These are phyloP conservation scores for Penicillium canariense DNA, from an alignment of 495 filamentous ascomycete species.

Conservation along the genomic window DNA sequence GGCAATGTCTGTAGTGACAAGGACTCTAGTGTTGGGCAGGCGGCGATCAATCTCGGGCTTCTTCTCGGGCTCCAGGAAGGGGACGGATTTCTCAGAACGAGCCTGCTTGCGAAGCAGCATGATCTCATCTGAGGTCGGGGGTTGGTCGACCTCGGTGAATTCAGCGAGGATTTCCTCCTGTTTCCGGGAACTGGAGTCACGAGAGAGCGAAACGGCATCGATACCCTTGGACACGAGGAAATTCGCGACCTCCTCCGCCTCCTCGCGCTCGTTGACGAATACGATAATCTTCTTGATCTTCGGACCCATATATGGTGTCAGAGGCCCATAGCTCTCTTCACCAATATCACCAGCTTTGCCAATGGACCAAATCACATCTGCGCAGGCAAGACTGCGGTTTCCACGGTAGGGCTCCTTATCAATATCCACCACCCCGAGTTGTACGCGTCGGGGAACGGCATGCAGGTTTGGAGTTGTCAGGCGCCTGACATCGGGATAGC, in stretches of 20 bases:
- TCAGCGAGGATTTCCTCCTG: slow-evolving; percentile 70
- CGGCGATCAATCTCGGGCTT: slow-evolving; percentile 23
- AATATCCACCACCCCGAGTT: slow-evolving; percentile 89
- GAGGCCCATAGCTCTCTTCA: slow-evolving; percentile 30
- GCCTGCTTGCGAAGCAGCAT: slow-evolving; percentile 32
- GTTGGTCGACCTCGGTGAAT: slow-evolving; percentile 63
- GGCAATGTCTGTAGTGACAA: slow-evolving; percentile 90
- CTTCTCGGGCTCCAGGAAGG: slow-evolving; percentile 30
- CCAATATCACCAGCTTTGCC: slow-evolving; percentile 64
- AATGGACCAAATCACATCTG: slow-evolving; percentile 90
- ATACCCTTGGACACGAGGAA: slow-evolving; percentile 84
- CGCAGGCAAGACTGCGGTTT: slow-evolving; percentile 87
- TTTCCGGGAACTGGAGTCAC: slow-evolving; percentile 72
- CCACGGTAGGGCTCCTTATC: slow-evolving; percentile 85
- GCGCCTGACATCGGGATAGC: slow-evolving; percentile 77
- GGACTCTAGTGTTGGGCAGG: slow-evolving; percentile 74
- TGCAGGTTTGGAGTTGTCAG: slow-evolving; percentile 94
- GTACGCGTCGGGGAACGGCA: slow-evolving; percentile 90
- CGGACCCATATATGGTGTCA: slow-evolving; percentile 33
- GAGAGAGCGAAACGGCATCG: slow-evolving; percentile 75
- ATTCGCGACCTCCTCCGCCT: slow-evolving; percentile 71
- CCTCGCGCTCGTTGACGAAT: slow-evolving; percentile 96
- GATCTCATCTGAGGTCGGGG: slow-evolving; percentile 43
- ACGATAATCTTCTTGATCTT: slow-evolving; percentile 86
- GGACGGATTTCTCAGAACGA: slow-evolving; percentile 32